These are phyloP conservation scores for Botrytis elliptica DNA, from an alignment of 2,329 filamentous ascomycete genomes.

Conservation along the genomic window DNA sequence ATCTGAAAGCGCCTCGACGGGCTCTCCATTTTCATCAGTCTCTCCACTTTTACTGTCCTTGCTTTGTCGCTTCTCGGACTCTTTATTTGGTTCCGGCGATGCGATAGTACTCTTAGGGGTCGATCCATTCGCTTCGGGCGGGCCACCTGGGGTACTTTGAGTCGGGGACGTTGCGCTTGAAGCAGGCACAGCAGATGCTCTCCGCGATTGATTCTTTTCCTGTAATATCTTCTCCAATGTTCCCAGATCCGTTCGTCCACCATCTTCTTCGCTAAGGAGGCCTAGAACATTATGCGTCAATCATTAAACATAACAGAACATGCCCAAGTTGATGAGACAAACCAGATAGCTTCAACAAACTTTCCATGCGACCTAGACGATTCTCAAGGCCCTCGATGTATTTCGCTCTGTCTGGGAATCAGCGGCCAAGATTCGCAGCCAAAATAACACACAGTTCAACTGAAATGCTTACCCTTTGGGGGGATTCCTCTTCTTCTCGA, in stretches of 20 bases:
- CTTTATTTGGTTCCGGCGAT: constrained; percentile 46
- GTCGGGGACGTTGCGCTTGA: constrained; percentile 39
- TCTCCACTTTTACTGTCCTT: constrained; percentile 35
- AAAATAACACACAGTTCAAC: not conserved
- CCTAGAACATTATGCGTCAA: constrained; percentile 46
- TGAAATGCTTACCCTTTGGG: constrained; percentile 76
- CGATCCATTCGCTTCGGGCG: constrained; percentile 40
- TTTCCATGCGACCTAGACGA: constrained; percentile 92
- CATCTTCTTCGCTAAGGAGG: constrained; percentile 80
- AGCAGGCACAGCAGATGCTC: constrained; percentile 34
- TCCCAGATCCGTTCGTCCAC: constrained; percentile 80
- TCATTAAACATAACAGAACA: constrained; percentile 24
- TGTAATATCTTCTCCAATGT: constrained; percentile 76
- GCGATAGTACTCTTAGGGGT: constrained; percentile 49
- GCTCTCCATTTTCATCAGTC: constrained; percentile 56
- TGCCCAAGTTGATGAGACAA: constrained; percentile 30
- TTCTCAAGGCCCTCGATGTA: constrained; percentile 98
- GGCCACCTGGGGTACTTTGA: constrained; percentile 44
- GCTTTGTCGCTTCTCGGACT: constrained; percentile 31
- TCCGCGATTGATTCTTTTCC: constrained; percentile 48
- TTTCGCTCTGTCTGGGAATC: constrained; percentile 66
- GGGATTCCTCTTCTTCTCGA: constrained; percentile 97
- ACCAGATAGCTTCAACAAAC: constrained; percentile 79
- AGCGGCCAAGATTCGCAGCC: constrained; percentile 34
- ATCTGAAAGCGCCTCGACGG: constrained; percentile 87